Evolutionary conservation across 257 asterid genomes (phyloP), one percentile per base, ranked within the genome.

Genomic region (Petrea volubilis): DNA sequence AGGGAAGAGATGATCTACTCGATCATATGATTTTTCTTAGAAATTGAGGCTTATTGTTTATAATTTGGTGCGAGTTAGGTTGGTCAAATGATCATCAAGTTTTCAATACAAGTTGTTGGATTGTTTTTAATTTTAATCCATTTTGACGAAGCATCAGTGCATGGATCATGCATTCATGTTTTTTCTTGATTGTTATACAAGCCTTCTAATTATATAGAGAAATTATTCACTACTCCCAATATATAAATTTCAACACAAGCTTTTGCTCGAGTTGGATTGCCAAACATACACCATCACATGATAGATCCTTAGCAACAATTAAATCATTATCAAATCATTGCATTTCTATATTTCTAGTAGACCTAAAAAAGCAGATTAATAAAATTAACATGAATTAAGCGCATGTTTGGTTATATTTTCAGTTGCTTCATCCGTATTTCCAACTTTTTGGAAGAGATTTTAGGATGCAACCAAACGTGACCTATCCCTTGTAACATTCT

Each of bases 161-260:
- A 38, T 53, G 64, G 56, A 68, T 68, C 74, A 68, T 40, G 74
- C 73, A 14, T n/a, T 44, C 46, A 24, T 53, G 14, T 4, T 68
- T 27, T n/a, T 5, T 49, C 44, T 68, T 23, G 36, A 49, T 31
- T n/a, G n/a, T n/a, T 17, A 31, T 2, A 31, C 21, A 29, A 66
- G 13, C 12, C 18, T 66, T 29, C 61, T 31, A n/a, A n/a, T n/a
- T n/a, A n/a, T n/a, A n/a, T n/a, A 49, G 11, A 28, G 64, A 17
- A 70, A 25, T 28, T 24, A 55, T 29, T 70, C 29, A 2, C 3
- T 31, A 20, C 14, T n/a, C 52, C n/a, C 7, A 38, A 58, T 41
- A 27, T 15, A 53, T 53, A 31, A 20, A 65, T 47, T 53, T 36
- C 23, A 50, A 53, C 15, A 9, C 74, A 55, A 69, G 67, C 28